Evolutionary conservation across 2,329 filamentous ascomycete genomes (phyloP).

Genomic region (Aspergillus intermedius): DNA sequence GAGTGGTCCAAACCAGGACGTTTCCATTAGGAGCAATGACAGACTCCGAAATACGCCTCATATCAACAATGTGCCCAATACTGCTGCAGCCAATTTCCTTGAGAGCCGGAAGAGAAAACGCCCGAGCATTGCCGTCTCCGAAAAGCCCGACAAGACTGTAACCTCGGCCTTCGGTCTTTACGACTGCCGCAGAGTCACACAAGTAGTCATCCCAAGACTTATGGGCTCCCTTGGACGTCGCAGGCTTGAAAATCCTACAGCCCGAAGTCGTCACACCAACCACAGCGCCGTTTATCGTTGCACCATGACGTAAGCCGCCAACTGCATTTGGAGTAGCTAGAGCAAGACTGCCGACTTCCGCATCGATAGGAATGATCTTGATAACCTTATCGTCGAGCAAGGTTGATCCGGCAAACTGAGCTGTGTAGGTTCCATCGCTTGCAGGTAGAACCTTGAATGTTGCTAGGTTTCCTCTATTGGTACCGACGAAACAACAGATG

Average conservation of each 20-base stretch:
- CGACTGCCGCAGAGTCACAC: constrained; percentile 73
- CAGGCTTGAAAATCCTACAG: constrained; percentile 81
- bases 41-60: constrained; percentile 62
- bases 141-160: constrained; percentile 78
- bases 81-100: constrained; percentile 70
- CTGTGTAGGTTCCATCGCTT: constrained; percentile 61
- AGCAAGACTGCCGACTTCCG: constrained; percentile 69
- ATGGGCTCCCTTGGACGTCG: constrained; percentile 79
- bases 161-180: constrained; percentile 66
- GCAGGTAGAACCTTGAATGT: constrained; percentile 88
- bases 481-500: constrained; percentile 86
- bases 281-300: constrained; percentile 70
- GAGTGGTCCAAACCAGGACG: constrained; percentile 80
- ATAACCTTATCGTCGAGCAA: constrained; percentile 64
- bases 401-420: constrained; percentile 62
- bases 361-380: constrained; percentile 70
- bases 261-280: constrained; percentile 68
- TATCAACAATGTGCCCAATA: constrained; percentile 63
- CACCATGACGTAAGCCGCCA: constrained; percentile 66
- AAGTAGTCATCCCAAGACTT: constrained; percentile 79
- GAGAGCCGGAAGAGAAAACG: constrained; percentile 78
- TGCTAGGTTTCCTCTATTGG: constrained; percentile 71
- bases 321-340: constrained; percentile 68
- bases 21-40: constrained; percentile 72
- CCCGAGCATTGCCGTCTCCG: constrained; percentile 70